Evolutionary conservation across 2,329 filamentous ascomycete genomes (phyloP).

Genomic region (Leptographium flavum): DNA sequence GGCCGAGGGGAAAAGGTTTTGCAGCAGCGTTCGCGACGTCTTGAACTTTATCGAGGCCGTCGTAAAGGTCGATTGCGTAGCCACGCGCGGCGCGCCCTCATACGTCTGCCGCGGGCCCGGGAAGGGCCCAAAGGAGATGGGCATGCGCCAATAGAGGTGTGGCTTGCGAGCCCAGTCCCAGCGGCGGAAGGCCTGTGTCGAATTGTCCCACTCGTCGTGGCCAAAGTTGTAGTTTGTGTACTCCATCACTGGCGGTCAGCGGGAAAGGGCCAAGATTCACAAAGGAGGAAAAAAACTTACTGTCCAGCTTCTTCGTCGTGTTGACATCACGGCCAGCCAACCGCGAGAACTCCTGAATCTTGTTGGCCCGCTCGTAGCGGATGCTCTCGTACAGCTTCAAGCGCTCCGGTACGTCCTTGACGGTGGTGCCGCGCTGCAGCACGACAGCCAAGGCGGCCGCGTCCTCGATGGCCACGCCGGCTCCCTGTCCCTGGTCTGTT

Average conservation of each 20-base stretch:
- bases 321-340: conserved; percentile 32
- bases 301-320: conserved; percentile 21
- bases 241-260: conserved; percentile 18
- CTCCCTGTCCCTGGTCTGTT: conserved; percentile 42
- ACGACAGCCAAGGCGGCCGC: conserved; percentile 43
- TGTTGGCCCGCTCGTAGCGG: conserved; percentile 32
- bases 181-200: conserved; percentile 32
- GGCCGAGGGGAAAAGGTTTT: conserved; percentile 29
- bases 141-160: conserved; percentile 27
- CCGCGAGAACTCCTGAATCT: conserved; percentile 26
- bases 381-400: conserved; percentile 45
- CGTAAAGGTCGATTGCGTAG: conserved; percentile 20
- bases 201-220: conserved; percentile 43
- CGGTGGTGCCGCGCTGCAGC: conserved; percentile 29
- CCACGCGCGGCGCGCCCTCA: conserved; percentile 16
- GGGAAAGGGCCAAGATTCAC: too few relatives aligned
- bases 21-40: conserved; percentile 31
- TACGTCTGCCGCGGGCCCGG: conserved; percentile 26
- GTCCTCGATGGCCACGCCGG: conserved; percentile 52
- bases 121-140: conserved; percentile 30
- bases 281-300: conserved; percentile 19
- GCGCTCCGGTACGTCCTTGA: conserved; percentile 35
- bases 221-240: conserved; percentile 38
- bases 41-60: conserved; percentile 35
- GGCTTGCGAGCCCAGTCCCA: conserved; percentile 27